Evolutionary conservation across 73 alveolate genomes (phyloP), one percentile per base, ranked within the genome.

Genomic region (Paramecium octaurelia): DNA sequence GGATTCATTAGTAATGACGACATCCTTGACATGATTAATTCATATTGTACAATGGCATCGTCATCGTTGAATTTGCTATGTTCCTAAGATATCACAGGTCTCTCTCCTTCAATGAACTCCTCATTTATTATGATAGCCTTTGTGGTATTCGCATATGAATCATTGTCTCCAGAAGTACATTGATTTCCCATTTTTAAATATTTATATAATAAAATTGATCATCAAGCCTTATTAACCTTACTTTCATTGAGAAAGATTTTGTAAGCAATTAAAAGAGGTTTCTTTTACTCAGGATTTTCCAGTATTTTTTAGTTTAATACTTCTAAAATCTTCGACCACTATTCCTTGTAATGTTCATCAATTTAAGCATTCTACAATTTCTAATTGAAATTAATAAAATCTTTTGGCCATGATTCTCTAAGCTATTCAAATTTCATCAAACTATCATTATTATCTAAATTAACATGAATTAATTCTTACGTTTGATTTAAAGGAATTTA

Each of bases 31-130:
- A 80, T 43, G 12, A 44, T 43, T 10, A 16, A 42, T 43, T 12
- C 34, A 44, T 43, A 38, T 18, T 80, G 29, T 80, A 80, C 91
- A 80, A 80, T 80, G 31, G 75, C 44, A 80, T 80, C 91, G 91
- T 80, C 91, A 80, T 80, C 91, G 48, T 80, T 48, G 16, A 80
- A 80, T 43, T 23, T 46, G 3, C 50, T 11, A 44, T 27, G 91
- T 3, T 80, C 57, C 18, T 80, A 46, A 64, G 21, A 4, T 6
- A 80, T 23, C 48, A 3, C 16, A 18, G 91, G 91, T 80, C 46
- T 44, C 10, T 80, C 16, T 43, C 75, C 91, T 18, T 18, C 75
- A 11, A 44, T 35, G 46, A 80, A 44, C 31, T 31, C 11, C 18
- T 44, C 91, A 29, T 31, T 64, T 34, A 64, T 64, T 64, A 27